Conservation (phyloP, 176 grass and related monocot genomes). For the Poa pratensis region DNA sequence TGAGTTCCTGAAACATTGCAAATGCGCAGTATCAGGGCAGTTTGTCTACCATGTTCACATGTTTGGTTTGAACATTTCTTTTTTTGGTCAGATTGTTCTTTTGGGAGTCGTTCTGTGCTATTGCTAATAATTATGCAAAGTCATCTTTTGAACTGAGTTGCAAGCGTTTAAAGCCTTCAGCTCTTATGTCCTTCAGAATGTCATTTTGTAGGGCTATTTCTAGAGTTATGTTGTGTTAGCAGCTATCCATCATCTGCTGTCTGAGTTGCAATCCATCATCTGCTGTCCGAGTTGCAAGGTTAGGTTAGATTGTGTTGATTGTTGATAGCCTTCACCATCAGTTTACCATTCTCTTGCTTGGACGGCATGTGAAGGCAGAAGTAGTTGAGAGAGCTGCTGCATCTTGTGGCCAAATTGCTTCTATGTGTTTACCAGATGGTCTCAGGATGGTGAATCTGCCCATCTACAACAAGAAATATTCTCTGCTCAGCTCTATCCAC, state of each 20-base stretch:
- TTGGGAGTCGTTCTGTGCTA: neutral
- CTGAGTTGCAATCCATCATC: neutral
- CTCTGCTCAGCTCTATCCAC: neutral
- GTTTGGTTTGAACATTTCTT: neutral
- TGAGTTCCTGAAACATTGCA: neutral
- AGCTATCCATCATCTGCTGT: neutral
- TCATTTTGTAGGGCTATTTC: neutral
- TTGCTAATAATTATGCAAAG: neutral
- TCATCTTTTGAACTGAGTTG: neutral
- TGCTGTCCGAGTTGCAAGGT: neutral
- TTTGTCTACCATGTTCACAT: neutral
- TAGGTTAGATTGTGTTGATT: conserved; percentile 10
- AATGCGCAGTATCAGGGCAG: neutral
- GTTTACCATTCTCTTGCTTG: neutral
- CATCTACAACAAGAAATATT: conserved; percentile 14
- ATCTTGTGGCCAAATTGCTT: conserved; percentile 50
- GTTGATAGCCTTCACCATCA: neutral
- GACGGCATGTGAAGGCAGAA: neutral
- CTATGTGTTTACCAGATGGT: neutral
- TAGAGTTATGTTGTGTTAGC: neutral
- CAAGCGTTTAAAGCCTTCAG: neutral
- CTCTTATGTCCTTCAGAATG: neutral
- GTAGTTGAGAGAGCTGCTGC: conserved; percentile 31
- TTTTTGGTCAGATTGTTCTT: neutral
- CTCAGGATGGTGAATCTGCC: conserved; percentile 40